Evolutionary conservation across 2,329 filamentous ascomycete species (phyloP), one percentile per base, ranked within the genome.

Genomic region (Alternaria sp.): DNA sequence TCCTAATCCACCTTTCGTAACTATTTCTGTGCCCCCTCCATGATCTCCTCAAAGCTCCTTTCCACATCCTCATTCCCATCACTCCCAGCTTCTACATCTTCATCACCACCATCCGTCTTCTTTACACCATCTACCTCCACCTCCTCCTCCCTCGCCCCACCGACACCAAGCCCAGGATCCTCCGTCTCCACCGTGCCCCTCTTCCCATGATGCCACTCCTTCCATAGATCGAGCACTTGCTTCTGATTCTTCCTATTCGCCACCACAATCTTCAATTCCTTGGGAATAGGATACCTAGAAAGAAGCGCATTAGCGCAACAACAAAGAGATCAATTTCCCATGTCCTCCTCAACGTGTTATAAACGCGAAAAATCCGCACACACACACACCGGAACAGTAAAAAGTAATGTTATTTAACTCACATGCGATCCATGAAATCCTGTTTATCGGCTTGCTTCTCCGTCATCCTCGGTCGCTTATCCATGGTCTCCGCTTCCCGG

Each of bases 151-250:
- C 32, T 52, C 16, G 25, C 34, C 0, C 49, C 49, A 2, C 49
- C 34, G 20, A 41, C 22, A 14, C 38, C 52, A 18, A 45, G 18
- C 5, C 41, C 52, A 10, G 27, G 18, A 25, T 34, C 38, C 32
- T 57, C 46, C 46, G 40, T 18, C 48, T 18, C 11, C 16, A 30
- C 28, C 9, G 20, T 30, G 2, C 48, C 38, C 5, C 64, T 57
- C 63, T 67, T 73, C 59, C 60, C 64, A 20, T 40, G 43, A 54
- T 72, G 63, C 72, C 71, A 73, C 22, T 22, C 49, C 16, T 63
- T 61, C 71, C 72, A 74, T 56, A 66, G 3, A 6, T 61, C 46
- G 25, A 64, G 22, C 5, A 70, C 28, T 36, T 46, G 48, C 14
- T 53, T 20, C 9, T 22, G 51, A 5, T 61, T 54, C 12, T 32